Base-by-base conservation (phyloP, 1,139 yeast genomes). In the Saccharomycopsis hybrid region DNA sequence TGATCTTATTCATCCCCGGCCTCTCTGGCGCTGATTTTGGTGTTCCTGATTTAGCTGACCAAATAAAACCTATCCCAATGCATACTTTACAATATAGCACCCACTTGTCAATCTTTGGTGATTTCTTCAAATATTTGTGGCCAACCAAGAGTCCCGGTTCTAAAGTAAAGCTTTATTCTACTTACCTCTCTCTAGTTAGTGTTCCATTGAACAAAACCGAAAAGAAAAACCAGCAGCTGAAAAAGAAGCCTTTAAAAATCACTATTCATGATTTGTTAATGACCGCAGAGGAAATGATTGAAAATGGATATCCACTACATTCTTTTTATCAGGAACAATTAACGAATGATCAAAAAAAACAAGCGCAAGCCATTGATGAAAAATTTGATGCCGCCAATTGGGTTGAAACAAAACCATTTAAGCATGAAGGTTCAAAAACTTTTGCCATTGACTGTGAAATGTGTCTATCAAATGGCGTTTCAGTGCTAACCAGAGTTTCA, bases 381-480 rank as follows among this genome's bases (percentile, higher is more conserved):
- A 47, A 31, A 29, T 41, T 45, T 33, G 44, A 40, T 8, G 32
- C 48, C 9, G 35, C 41, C 18, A 39, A 46, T 1, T 85, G 86
- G 85, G 76, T 74, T 0, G 80, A 80, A 53, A 87, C 96, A 0
- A 56, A 47, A 18, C 56, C 61, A 0, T 73, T 76, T 56, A 76
- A 72, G 1, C 80, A 78, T 55, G 77, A 69, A 2, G 82, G 79
- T 0, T 75, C 83, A 3, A 80, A 72, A 49, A 79, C 85, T 0
- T 87, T 77, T 67, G 94, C 95, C 0, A 60, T 92, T 27, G 98
- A 92, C 66, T 92, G 98, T 68, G 98, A 92, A 65, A 92, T 92
- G 86, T 88, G 96, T 62, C 68, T 73, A 51, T 68, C 92, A 0
- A 76, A 68, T 0, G 56, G 61, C 1, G 88, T 87, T 0, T 72